phyloP scores from a whole-genome alignment of 148 eudicot genomes.

The Fagopyrum esculentum region DNA sequence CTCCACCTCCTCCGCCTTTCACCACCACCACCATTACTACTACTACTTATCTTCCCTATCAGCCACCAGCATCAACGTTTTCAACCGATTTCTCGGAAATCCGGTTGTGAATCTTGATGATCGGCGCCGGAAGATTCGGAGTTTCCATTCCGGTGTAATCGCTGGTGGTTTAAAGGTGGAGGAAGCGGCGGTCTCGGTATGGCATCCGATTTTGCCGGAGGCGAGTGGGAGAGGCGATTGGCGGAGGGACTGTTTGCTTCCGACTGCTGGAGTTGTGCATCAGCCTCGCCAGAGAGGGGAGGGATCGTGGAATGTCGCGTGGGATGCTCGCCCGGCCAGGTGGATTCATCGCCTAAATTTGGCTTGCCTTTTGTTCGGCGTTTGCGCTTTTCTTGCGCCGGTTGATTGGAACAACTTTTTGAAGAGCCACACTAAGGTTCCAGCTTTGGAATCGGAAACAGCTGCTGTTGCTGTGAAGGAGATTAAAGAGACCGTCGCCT shows the following conservation, averaged over 20 bases:
- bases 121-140: background rate
- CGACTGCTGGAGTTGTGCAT: constrained; percentile 19
- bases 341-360: constrained; percentile 59
- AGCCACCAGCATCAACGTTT: constrained; percentile 11
- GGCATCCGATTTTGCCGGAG: constrained; percentile 34
- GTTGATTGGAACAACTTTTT: constrained; percentile 13
- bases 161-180: background rate
- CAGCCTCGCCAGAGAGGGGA: constrained; percentile 43
- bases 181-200: constrained; percentile 28
- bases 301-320: constrained; percentile 81
- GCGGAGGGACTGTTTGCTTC: constrained; percentile 23
- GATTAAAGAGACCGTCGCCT: background rate
- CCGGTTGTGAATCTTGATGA: background rate
- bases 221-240: constrained; percentile 23
- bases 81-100: constrained; percentile 7
- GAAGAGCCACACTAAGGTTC: background rate
- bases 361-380: constrained; percentile 51
- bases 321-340: constrained; percentile 71
- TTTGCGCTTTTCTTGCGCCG: constrained; percentile 41
- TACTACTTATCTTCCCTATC: constrained; percentile 15
- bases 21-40: constrained; percentile 22
- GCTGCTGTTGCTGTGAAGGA: constrained; percentile 7
- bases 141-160: constrained; percentile 5
- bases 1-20: constrained; percentile 20
- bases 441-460: constrained; percentile 6